These are phyloP conservation scores for Apiospora rasikravindrae DNA, from an alignment of 2,329 filamentous ascomycete genomes.

Conservation along the genomic window DNA sequence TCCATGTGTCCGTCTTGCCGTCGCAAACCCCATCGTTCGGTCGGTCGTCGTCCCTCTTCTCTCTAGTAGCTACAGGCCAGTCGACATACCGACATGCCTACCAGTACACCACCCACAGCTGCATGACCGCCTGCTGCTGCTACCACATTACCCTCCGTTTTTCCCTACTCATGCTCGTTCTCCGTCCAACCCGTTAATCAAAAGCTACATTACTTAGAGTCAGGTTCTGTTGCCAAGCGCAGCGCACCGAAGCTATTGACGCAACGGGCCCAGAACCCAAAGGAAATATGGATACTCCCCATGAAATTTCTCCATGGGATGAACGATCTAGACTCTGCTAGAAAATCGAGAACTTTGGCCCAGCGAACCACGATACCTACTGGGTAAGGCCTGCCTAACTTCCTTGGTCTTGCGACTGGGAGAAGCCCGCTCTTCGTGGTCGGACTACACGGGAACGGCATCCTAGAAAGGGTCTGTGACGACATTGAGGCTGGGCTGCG, in stretches of 20 bases:
- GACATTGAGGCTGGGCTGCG: constrained; percentile 3
- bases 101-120: background rate
- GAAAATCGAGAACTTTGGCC: background rate
- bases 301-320: constrained; percentile 8
- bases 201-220: background rate
- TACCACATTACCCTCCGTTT: background rate
- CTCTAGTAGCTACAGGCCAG: background rate
- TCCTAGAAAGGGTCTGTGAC: background rate
- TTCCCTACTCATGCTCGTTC: background rate
- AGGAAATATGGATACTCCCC: constrained; percentile 8
- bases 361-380: background rate
- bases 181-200: background rate
- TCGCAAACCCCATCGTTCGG: background rate
- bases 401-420: background rate
- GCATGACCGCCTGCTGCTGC: background rate
- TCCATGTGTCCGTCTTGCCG: background rate
- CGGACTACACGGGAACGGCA: background rate
- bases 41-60: background rate
- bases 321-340: constrained; percentile 19
- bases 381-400: background rate
- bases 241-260: constrained; percentile 10
- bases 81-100: background rate
- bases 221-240: constrained; percentile 18
- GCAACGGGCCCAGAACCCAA: background rate
- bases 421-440: background rate